phyloP scores from a whole-genome alignment of 2,329 filamentous ascomycete genomes.

The Plenodomus lindquistii region DNA sequence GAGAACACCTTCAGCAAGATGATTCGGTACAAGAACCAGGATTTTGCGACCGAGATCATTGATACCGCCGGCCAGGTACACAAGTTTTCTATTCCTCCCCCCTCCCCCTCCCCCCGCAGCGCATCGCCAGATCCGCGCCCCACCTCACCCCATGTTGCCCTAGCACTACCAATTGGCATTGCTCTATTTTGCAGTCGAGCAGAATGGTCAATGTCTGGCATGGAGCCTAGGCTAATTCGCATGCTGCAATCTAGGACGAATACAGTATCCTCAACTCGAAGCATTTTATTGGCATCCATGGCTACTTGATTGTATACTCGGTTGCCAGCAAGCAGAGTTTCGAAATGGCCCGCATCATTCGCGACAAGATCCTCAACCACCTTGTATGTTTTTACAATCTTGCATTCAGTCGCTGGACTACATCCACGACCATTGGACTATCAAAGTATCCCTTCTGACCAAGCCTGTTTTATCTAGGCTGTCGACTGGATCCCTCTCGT shows the following conservation, averaged over 20 bases:
- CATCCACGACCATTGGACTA: too few species aligned
- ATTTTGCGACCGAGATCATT: conserved; percentile 95
- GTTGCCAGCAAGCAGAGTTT: conserved; percentile 92
- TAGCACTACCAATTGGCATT: background rate
- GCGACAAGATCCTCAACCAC: conserved; percentile 97
- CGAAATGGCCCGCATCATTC: conserved; percentile 94
- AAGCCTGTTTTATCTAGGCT: conserved; percentile 60
- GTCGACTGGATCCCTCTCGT: conserved; percentile 91
- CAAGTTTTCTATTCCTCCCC: conserved; percentile 24
- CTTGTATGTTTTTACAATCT: too few species aligned
- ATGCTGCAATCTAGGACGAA: conserved; percentile 69
- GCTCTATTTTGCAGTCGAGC: background rate
- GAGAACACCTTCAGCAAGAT: conserved; percentile 98
- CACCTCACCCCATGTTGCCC: conserved; percentile 11
- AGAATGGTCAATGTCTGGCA: conserved; percentile 7
- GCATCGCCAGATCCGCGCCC: conserved; percentile 14
- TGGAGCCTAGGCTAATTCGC: conserved; percentile 26
- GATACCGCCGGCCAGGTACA: conserved; percentile 92
- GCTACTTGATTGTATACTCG: conserved; percentile 98
- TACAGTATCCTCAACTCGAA: conserved; percentile 98
- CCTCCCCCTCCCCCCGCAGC: conserved; percentile 17
- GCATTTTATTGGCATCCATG: conserved; percentile 98
- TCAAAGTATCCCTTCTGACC: background rate
- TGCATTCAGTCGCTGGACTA: too few species aligned
- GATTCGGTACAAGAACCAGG: conserved; percentile 89